A percentile compares a stretch with the other conserved stretches of the same genome.
These are phyloP conservation scores for Eragrostis curvula DNA, from an alignment of 176 grass and related monocot genomes.

Conservation along the genomic window DNA sequence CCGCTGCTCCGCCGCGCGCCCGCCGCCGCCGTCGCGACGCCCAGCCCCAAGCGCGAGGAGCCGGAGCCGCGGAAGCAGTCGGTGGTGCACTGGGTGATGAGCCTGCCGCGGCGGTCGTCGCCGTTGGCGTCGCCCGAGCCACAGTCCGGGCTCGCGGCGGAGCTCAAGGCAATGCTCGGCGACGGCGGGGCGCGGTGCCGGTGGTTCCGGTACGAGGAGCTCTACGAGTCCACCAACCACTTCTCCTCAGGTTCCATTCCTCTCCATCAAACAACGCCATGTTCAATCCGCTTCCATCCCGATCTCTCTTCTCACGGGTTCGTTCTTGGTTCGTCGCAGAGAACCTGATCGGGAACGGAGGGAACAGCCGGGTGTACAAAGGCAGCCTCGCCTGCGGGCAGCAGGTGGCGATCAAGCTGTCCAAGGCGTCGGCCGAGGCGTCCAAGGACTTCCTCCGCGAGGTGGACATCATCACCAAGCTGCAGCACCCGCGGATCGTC, in stretches of 20 bases:
- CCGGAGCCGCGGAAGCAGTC: constrained; percentile 66
- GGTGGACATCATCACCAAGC: constrained; percentile 91
- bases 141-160: constrained; percentile 41
- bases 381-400: constrained; percentile 64
- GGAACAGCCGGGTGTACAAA: constrained; percentile 81
- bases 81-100: constrained; percentile 98
- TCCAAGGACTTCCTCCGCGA: constrained; percentile 88
- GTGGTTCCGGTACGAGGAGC: constrained; percentile 90
- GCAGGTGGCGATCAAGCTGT: constrained; percentile 82
- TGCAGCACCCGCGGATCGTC: constrained; percentile 69
- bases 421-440: constrained; percentile 64
- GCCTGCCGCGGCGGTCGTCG: constrained; percentile 60
- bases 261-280: neutral
- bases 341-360: constrained; percentile 91
- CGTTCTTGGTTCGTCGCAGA: constrained; percentile 38
- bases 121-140: constrained; percentile 38
- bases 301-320: neutral
- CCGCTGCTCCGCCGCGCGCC: constrained; percentile 64
- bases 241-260: constrained; percentile 69
- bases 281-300: neutral
- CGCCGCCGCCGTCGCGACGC: neutral
- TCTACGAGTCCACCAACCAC: constrained; percentile 79
- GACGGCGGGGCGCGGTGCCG: constrained; percentile 57
- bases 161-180: constrained; percentile 57
- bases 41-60: constrained; percentile 21